These are phyloP conservation scores for Aspergillus bertholletiae DNA, from an alignment of 495 filamentous ascomycete species.

Conservation along the genomic window DNA sequence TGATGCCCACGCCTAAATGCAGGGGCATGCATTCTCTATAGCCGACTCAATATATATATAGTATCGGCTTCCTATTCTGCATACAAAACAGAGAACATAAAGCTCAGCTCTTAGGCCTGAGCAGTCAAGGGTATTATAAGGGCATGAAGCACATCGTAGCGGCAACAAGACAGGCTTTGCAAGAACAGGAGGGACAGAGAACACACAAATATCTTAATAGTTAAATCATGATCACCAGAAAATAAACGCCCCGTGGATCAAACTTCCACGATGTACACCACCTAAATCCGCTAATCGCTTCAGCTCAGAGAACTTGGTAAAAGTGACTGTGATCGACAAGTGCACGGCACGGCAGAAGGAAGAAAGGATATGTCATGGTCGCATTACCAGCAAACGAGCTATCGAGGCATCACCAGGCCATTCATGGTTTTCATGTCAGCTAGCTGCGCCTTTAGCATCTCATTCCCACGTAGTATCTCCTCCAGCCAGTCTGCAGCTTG, in stretches of 20 bases:
- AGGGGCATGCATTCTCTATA: neutral
- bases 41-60: neutral
- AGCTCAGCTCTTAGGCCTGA: neutral
- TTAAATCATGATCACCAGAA: slow-evolving; percentile 6
- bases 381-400: slow-evolving; percentile 14
- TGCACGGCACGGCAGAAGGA: neutral
- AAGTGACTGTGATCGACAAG: neutral
- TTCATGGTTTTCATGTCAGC: slow-evolving; percentile 40
- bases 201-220: neutral
- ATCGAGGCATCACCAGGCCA: slow-evolving; percentile 43
- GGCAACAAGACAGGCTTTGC: neutral
- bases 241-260: slow-evolving; percentile 11
- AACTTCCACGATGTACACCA: slow-evolving; percentile 6
- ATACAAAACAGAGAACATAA: neutral
- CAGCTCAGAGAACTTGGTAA: slow-evolving; percentile 5
- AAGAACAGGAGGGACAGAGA: neutral
- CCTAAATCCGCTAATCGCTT: slow-evolving; percentile 17
- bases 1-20: neutral
- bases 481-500: slow-evolving; percentile 73
- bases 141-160: neutral
- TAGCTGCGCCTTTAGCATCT: slow-evolving; percentile 44
- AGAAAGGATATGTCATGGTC: slow-evolving; percentile 20
- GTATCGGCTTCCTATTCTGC: neutral
- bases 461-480: slow-evolving; percentile 64
- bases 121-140: slow-evolving; percentile 1